Evolutionary conservation across 1,284 basidiomycete genomes (phyloP).

Genomic region (Inonotus obliquus): DNA sequence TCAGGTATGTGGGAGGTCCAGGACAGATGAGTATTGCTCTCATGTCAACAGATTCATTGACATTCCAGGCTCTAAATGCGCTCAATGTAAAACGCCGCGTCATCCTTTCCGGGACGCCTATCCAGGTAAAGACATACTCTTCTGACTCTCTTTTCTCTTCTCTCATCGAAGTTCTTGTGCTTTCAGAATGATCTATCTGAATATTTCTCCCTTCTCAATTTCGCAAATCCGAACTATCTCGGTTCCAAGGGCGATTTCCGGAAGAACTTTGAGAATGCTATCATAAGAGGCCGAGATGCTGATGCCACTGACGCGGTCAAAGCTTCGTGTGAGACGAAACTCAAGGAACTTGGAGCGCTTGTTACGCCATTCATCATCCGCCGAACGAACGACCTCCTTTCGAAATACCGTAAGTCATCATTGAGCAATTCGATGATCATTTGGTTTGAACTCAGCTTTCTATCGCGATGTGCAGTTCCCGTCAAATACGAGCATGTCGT

Average conservation of each 20-base stretch:
- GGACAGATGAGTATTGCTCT: background rate
- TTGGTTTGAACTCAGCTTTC: background rate
- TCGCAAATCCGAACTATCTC: constrained; percentile 95
- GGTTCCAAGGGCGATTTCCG: constrained; percentile 91
- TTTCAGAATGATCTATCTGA: constrained; percentile 91
- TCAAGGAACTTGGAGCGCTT: constrained; percentile 87
- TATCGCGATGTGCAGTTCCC: constrained; percentile 61
- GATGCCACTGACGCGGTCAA: constrained; percentile 84
- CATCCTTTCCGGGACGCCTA: constrained; percentile 94
- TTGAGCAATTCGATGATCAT: background rate
- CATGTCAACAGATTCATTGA: constrained; percentile 66
- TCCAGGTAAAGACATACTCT: constrained; percentile 54
- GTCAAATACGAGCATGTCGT: constrained; percentile 99
- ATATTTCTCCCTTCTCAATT: constrained; percentile 94
- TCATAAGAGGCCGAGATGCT: constrained; percentile 91
- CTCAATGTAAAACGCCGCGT: constrained; percentile 93
- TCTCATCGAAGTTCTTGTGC: background rate
- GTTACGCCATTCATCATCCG: constrained; percentile 98
- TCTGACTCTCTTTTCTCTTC: background rate
- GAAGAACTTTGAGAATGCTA: constrained; percentile 94
- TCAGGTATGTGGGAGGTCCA: constrained; percentile 54
- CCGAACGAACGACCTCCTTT: constrained; percentile 93
- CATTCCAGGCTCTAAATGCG: constrained; percentile 82
- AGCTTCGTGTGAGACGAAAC: constrained; percentile 82
- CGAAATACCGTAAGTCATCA: constrained; percentile 82